Base-by-base conservation (phyloP, 2,329 filamentous ascomycete species). In the Acephala macrosclerotiorum region DNA sequence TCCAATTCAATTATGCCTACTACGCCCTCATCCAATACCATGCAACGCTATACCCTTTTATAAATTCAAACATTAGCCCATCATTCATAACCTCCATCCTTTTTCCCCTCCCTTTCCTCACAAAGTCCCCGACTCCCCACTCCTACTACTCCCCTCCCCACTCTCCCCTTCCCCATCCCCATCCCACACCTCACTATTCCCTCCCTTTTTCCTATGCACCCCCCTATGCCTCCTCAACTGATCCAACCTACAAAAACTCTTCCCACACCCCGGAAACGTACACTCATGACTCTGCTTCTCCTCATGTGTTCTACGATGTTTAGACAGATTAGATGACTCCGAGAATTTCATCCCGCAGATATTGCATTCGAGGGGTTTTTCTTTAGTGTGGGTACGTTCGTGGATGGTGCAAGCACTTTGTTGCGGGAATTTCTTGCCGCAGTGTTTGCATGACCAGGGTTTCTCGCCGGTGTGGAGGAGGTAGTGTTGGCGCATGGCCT, bases 361-460 rank as follows among this genome's bases (percentile, higher is more conserved):
- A 1, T 85, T 82, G 68, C 88, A 90, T 53, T 80, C 77, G 0
- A 90, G 77, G 0, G 88, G 88, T 72, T 90, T 91, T 56, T 86
- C 83, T 49, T 88, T 87, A 0, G 89, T 90, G 72, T 91, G 89
- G 16, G 85, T 88, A 45, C 88, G 83, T 71, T 85, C 84, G 71
- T 92, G 89, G 81, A 90, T 90, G n/a, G 88, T 90, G 25, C 89
- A 79, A 25, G 89, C 88, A 68, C 87, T 90, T 69, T 90, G 88
- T 68, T 91, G 88, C 60, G 89, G 87, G 72, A 91, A 91, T 0
- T 81, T 79, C 73, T 87, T 88, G 25, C 75, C 77, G 69, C 88
- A 90, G 40, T 73, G 71, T 53, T 68, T 68, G 60, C 89, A 92
- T 47, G 82, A 78, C 77, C 87, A 89, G 29, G 89, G 89, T 68